Conservation (phyloP, 306 rosid genomes). For the Acacia confusa region DNA sequence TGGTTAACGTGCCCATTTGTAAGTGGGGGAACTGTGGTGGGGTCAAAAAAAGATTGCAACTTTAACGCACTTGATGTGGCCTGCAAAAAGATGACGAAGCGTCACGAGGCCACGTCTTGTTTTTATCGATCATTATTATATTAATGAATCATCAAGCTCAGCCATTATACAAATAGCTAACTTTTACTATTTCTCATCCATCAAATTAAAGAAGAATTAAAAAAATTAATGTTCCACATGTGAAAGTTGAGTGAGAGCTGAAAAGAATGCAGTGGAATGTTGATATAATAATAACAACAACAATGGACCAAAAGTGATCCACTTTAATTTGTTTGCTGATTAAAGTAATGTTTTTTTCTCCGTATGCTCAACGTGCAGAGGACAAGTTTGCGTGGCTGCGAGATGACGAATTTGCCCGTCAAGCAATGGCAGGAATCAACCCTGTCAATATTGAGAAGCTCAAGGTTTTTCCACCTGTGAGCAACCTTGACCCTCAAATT, state of each 20-base stretch:
- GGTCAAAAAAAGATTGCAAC: background rate
- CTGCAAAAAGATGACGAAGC: background rate
- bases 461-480: slow-evolving; percentile 73
- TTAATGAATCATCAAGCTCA: background rate
- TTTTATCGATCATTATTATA: background rate
- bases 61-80: background rate
- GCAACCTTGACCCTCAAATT: slow-evolving; percentile 74
- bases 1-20: background rate
- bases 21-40: background rate
- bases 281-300: background rate
- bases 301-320: background rate
- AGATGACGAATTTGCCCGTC: slow-evolving; percentile 87
- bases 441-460: slow-evolving; percentile 72
- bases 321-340: background rate
- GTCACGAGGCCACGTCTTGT: background rate
- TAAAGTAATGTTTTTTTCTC: background rate
- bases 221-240: slow-evolving; percentile 8
- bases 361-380: slow-evolving; percentile 47
- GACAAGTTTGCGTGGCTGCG: slow-evolving; percentile 83
- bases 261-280: background rate
- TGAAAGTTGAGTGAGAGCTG: background rate
- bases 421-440: slow-evolving; percentile 79
- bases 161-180: background rate
- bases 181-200: background rate
- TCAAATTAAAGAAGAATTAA: background rate